Conservation (phyloP, 371 early-diverging fungal species). For the Haplosporangium sp. region DNA sequence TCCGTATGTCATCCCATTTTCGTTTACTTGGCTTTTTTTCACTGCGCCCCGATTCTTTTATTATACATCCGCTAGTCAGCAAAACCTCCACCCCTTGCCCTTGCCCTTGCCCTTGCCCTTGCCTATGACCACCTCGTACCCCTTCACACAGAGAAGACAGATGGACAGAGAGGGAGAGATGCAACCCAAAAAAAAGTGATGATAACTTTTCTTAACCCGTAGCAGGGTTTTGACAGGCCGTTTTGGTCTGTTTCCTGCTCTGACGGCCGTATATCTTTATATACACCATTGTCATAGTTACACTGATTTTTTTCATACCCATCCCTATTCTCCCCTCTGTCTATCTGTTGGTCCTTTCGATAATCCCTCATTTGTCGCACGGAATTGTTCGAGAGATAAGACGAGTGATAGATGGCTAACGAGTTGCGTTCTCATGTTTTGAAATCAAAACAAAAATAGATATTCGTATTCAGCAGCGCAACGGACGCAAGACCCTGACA, state of each 20-base stretch:
- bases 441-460: conserved; percentile 58
- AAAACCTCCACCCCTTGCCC: conserved; percentile 3
- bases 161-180: conserved; percentile 9
- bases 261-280: conserved; percentile 48
- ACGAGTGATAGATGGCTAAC: too few relatives aligned
- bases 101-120: conserved; percentile 5
- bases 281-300: conserved; percentile 74
- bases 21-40: background rate
- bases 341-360: background rate
- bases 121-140: background rate
- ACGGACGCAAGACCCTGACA: conserved; percentile 96
- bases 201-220: conserved; percentile 50
- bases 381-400: too few relatives aligned
- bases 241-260: conserved; percentile 53
- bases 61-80: background rate
- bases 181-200: conserved; percentile 40
- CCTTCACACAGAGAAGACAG: background rate
- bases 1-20: conserved; percentile 72
- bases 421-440: too few relatives aligned
- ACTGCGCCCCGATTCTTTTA: too few relatives aligned
- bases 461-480: conserved; percentile 97
- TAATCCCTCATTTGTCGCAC: too few relatives aligned
- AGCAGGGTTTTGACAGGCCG: conserved; percentile 49
- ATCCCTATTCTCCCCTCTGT: conserved; percentile 1
- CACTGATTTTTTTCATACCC: conserved; percentile 63